Evolutionary conservation across 2,329 filamentous ascomycete genomes (phyloP), one percentile per base, ranked within the genome.

Genomic region (Alternaria sp.): DNA sequence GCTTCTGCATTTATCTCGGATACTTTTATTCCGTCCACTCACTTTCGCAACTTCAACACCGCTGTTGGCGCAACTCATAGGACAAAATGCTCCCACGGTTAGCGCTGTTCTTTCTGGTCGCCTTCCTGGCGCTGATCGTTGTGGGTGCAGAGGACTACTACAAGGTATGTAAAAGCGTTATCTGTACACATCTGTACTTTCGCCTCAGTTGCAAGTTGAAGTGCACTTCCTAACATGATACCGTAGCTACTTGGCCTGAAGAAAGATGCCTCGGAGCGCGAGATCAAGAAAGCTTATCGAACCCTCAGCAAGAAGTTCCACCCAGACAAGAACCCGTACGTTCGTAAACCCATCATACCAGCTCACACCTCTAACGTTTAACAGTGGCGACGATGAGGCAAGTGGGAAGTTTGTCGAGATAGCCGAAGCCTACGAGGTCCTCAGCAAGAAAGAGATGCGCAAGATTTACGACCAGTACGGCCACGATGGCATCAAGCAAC

Each of bases 321-420:
- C 77, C 96, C 96, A 4, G 96, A 99, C 82, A 99, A 99, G 87
- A 98, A 98, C 74, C 93, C 95, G 91, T 96, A 87, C 74, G 91
- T 58, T 47, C 83, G 61, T 5, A 2, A n/a, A 10, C 15, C 21
- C 28, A 44, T 15, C 9, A 40, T 4, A 13, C 10, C 10, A 23
- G 40, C 65, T 74, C 57, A 74, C 49, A 46, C 17, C 15, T 13
- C 25, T 57, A 45, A 59, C 32, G 6, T 8, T 17, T 9, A 11
- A 26, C 70, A 96, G 93, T 60, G 90, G 90, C 69, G 90, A 97
- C 78, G 84, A 92, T 15, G 85, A 88, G 5, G 95, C 94, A 36
- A 89, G 95, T 70, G 87, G 94, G 79, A 97, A 95, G 80, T 99
- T 99, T 79, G 93, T 97, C 80, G 89, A 93, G 76, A 90, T 99